Evolutionary conservation across 2,329 filamentous ascomycete genomes (phyloP), one percentile per base, ranked within the genome.

Genomic region (Cladorrhinum sp.): DNA sequence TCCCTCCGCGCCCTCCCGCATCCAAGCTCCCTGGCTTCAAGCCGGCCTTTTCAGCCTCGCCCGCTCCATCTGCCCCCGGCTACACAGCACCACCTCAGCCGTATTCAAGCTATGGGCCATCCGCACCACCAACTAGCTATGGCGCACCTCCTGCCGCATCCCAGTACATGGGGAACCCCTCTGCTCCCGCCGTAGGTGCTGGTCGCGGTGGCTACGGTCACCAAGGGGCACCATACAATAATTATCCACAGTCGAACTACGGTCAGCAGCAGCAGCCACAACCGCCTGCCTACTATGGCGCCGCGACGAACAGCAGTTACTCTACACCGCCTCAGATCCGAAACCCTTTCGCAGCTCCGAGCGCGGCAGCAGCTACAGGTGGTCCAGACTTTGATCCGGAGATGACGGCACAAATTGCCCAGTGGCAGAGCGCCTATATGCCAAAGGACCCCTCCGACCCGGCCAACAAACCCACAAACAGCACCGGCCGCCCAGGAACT

Each of bases 371-470:
- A 64, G 41, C 16, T 45, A 7, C 16, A 18, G 41, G 41, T 20
- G 41, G 69, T 69, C n/a, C n/a, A n/a, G 79, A 81, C 65, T 85
- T 81, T 71, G 83, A 96, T 69, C 86, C 91, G 2, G 92, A 96
- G 67, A 89, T 91, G 79, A 92, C 95, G 60, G 92, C 91, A 27
- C 91, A 96, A 74, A 93, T 97, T 63, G 92, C 93, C 53, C 91
- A 96, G 75, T 97, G 93, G 92, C 92, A 96, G 75, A 93, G 89
- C 75, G 91, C 92, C 24, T 96, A 96, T 75, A 84, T 86, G 64
- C 82, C 81, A 54, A 87, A 84, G 67, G 87, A 89, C 54, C 78
- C 81, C 10, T 71, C 72, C 36, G 72, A 70, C 6, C 67, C 56
- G 2, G 62, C 67, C 22, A 60, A 59, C 27, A 67, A 63, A 6